These are phyloP conservation scores for Claviceps africana DNA, from an alignment of 2,329 filamentous ascomycete genomes.

Conservation along the genomic window DNA sequence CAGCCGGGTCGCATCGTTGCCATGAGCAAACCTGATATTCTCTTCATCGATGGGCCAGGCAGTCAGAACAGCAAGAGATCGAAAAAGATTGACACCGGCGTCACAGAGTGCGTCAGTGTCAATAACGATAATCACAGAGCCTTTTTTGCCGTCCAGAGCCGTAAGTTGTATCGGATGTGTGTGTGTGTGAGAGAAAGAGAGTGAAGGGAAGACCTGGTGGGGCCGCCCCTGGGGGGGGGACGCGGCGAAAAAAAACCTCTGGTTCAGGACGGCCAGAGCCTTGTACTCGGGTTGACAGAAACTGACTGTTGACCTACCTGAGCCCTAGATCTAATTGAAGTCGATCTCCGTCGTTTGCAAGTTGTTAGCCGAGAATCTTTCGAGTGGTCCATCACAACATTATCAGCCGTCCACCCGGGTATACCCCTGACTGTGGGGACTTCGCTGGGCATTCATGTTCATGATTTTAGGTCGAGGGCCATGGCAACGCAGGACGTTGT, in stretches of 20 bases:
- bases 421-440: constrained; percentile 76
- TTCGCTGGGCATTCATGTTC: constrained; percentile 64
- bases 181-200: neutral
- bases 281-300: neutral
- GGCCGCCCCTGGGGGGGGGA: too few species aligned
- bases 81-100: constrained; percentile 55
- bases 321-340: constrained; percentile 53
- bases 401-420: constrained; percentile 54
- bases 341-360: constrained; percentile 63
- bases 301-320: neutral
- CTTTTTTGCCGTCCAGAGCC: constrained; percentile 67
- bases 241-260: too few species aligned
- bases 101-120: constrained; percentile 73
- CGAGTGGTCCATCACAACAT: constrained; percentile 68
- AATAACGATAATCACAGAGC: constrained; percentile 53
- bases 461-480: constrained; percentile 51
- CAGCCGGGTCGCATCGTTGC: constrained; percentile 49
- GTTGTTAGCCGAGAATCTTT: constrained; percentile 58
- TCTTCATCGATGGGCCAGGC: constrained; percentile 42
- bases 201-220: neutral
- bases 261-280: neutral
- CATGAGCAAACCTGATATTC: constrained; percentile 50
- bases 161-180: constrained; percentile 25
- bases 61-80: constrained; percentile 32
- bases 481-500: constrained; percentile 17